Evolutionary conservation across 2,329 filamentous ascomycete genomes (phyloP).

Genomic region (Nectriaceae sp.): DNA sequence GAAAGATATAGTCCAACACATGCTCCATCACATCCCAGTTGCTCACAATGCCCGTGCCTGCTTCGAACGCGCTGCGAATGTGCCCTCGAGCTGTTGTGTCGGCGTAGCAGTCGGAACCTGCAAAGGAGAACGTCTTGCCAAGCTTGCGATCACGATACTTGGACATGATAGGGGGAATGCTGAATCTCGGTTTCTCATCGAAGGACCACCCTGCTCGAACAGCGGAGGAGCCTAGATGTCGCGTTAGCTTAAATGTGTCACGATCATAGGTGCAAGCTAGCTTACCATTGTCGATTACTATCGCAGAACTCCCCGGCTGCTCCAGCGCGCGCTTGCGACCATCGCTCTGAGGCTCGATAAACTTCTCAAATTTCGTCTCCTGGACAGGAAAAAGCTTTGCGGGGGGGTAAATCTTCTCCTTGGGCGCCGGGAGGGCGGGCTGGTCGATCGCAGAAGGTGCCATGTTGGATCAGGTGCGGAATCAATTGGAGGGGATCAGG

Average conservation of each 20-base stretch:
- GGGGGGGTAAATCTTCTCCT: slow-evolving; percentile 50
- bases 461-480: slow-evolving; percentile 38
- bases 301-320: slow-evolving; percentile 65
- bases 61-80: slow-evolving; percentile 87
- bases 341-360: slow-evolving; percentile 57
- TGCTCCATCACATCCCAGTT: slow-evolving; percentile 99
- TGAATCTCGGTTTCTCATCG: slow-evolving; percentile 77
- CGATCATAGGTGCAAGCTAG: slow-evolving; percentile 1
- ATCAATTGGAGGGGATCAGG: slow-evolving; percentile 9
- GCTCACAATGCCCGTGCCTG: slow-evolving; percentile 85
- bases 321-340: slow-evolving; percentile 70
- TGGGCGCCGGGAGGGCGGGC: slow-evolving; percentile 36
- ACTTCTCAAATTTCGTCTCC: slow-evolving; percentile 62
- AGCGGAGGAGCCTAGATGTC: slow-evolving; percentile 71
- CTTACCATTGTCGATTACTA: slow-evolving; percentile 97
- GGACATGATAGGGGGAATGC: slow-evolving; percentile 86
- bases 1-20: slow-evolving; percentile 88
- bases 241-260: slow-evolving; percentile 20
- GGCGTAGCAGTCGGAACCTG: slow-evolving; percentile 89
- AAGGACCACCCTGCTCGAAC: slow-evolving; percentile 97
- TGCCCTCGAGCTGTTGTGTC: slow-evolving; percentile 92
- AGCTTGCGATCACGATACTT: slow-evolving; percentile 95
- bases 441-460: slow-evolving; percentile 55
- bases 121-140: slow-evolving; percentile 87
- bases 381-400: slow-evolving; percentile 61